Percentiles rank a stretch among this genome's conserved stretches.
These are phyloP conservation scores for Zychaea mexicana DNA, from an alignment of 371 early-diverging fungal genomes.

Conservation along the genomic window DNA sequence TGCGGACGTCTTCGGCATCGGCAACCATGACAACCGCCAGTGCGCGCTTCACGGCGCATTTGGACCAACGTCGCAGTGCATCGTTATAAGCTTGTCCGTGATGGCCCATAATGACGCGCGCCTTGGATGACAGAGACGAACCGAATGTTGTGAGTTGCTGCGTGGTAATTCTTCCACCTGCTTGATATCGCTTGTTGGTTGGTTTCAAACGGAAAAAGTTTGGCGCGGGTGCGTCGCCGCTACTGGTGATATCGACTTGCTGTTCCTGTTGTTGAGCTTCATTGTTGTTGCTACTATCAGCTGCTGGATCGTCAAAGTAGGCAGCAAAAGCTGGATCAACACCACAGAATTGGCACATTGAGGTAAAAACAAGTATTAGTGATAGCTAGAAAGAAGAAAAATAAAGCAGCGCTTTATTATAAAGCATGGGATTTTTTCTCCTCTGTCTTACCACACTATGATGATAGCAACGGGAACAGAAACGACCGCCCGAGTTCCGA, in stretches of 20 bases:
- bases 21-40: conserved; percentile 23
- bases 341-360: conserved; percentile 37
- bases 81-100: conserved; percentile 22
- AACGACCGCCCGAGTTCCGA: no score
- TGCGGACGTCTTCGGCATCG: conserved; percentile 29
- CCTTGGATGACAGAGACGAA: conserved; percentile 18
- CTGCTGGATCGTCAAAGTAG: conserved; percentile 18
- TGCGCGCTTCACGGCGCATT: conserved; percentile 25
- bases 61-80: conserved; percentile 27
- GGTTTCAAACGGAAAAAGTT: conserved; percentile 35
- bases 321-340: conserved; percentile 33
- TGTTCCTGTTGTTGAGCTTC: conserved; percentile 4
- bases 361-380: conserved; percentile 1
- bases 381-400: no score
- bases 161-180: conserved; percentile 18
- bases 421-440: neutral
- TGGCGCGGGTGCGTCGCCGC: conserved; percentile 18
- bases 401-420: neutral
- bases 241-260: neutral
- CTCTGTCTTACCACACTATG: no score
- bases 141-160: conserved; percentile 27
- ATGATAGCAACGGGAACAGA: no score
- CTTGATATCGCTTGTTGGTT: conserved; percentile 15
- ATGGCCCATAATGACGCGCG: conserved; percentile 23
- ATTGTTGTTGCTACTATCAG: neutral